Base-by-base conservation (phyloP, 1,284 basidiomycete species). In the Cutaneotrichosporon spelunceum region DNA sequence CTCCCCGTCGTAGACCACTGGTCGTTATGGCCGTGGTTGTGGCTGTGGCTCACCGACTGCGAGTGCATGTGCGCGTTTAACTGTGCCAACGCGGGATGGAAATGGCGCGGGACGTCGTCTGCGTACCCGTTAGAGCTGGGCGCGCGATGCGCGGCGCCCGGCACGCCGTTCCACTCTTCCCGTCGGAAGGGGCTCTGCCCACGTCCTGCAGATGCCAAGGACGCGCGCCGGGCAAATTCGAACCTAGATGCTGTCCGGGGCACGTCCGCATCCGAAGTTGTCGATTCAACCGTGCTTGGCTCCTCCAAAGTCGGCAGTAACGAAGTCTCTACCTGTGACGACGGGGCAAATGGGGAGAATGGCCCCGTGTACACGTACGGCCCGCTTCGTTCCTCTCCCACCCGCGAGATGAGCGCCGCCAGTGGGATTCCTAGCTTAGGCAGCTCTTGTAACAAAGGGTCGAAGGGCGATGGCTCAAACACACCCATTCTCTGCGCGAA, bases 391-490 rank as follows among this genome's bases (percentile, higher is more conserved):
- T 53, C 52, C 44, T 45, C 52, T 11, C 53, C 57, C 33, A 29
- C 29, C 13, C 60, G 57, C 13, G 61, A 63, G 47, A 64, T 62
- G 34, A 67, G 45, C 21, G 66, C 60, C 26, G 63, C 61, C 19
- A 67, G 44, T 9, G 66, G 62, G n/a, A 67, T 67, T 24, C 66
- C 66, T 7, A 67, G 63, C 61, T 67, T 67, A n/a, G 66, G 62
- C 19, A 67, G 59, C 59, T 67, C 55, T 61, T 67, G 63, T 48
- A 64, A 59, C 60, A 67, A 39, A 34, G 66, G 66, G 59, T 67
- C 66, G 62, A 75, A 77, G 10, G 74, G 72, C n/a, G 67, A 68
- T 14, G 75, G 74, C 57, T 70, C 64, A 49, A 73, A 77, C 26
- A 61, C 68, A 19, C 61, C 65, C 23, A 62, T 66, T 59, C 69